These are phyloP conservation scores for Linnemannia hyalina DNA, from an alignment of 192 early-diverging fungal species.

Conservation along the genomic window DNA sequence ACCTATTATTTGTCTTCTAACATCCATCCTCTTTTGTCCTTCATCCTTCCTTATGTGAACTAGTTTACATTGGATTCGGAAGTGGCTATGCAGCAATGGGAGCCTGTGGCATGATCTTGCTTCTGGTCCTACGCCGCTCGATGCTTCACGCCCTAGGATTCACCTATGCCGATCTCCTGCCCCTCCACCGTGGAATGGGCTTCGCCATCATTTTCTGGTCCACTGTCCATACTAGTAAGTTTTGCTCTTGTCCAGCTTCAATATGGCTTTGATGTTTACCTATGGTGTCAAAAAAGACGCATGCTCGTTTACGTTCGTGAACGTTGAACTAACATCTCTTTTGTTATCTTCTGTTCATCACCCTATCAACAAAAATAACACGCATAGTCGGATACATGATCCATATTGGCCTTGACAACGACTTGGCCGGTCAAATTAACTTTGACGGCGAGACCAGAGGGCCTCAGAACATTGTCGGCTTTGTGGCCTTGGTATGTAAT, in stretches of 20 bases:
- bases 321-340: conserved; percentile 30
- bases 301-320: conserved; percentile 24
- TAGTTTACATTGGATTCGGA: conserved; percentile 9
- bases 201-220: conserved; percentile 14
- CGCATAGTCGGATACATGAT: conserved; percentile 21
- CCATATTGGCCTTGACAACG: conserved; percentile 27
- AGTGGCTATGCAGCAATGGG: conserved; percentile 18
- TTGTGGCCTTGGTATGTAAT: conserved; percentile 9
- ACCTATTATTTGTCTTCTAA: neutral
- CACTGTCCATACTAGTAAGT: neutral
- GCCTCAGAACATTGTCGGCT: conserved; percentile 43
- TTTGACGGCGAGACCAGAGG: conserved; percentile 52
- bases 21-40: neutral
- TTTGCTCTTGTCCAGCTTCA: neutral
- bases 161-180: conserved; percentile 23
- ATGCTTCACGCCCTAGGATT: conserved; percentile 23
- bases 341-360: neutral
- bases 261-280: neutral
- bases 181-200: conserved; percentile 18
- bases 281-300: too few species aligned
- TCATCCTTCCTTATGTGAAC: neutral
- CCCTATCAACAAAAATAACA: too few species aligned
- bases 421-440: conserved; percentile 26
- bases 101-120: conserved; percentile 9
- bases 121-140: conserved; percentile 20